These are phyloP conservation scores for Quercus variabilis DNA, from an alignment of 306 rosid genomes.

Conservation along the genomic window DNA sequence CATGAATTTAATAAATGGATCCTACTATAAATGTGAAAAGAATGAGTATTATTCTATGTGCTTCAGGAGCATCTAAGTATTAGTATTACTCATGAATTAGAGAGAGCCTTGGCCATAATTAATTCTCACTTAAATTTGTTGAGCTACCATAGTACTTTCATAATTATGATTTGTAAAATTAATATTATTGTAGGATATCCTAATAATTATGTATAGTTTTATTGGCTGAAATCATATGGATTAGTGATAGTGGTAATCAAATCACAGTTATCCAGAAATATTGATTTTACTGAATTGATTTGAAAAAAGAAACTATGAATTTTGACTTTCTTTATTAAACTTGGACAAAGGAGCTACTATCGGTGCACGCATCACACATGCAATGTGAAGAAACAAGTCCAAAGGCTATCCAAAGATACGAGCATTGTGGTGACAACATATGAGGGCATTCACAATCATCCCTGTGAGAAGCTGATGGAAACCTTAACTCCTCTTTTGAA, in stretches of 20 bases:
- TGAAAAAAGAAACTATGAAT: neutral
- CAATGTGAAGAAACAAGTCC: slow-evolving; percentile 91
- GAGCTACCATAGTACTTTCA: too few relatives aligned
- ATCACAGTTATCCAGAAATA: neutral
- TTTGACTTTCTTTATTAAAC: neutral
- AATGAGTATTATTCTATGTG: too few relatives aligned
- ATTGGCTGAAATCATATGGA: neutral
- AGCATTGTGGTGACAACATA: slow-evolving; percentile 91
- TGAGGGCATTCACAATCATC: slow-evolving; percentile 91
- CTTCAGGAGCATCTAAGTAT: too few relatives aligned
- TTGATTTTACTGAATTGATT: neutral
- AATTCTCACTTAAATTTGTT: too few relatives aligned
- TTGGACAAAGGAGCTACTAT: slow-evolving; percentile 68
- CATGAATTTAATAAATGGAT: too few relatives aligned
- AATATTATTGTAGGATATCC: neutral
- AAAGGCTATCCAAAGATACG: slow-evolving; percentile 79
- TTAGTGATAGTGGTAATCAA: neutral
- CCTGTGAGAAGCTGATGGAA: slow-evolving; percentile 88
- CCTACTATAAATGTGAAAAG: too few relatives aligned
- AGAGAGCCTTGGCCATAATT: too few relatives aligned
- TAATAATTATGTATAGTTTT: neutral
- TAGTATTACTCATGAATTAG: too few relatives aligned
- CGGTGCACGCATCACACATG: slow-evolving; percentile 92
- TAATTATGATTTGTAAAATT: neutral
- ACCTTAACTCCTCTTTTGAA: slow-evolving; percentile 86